These are phyloP conservation scores for Parsonsia alboflavescens DNA, from an alignment of 257 asterid genomes.

Conservation along the genomic window DNA sequence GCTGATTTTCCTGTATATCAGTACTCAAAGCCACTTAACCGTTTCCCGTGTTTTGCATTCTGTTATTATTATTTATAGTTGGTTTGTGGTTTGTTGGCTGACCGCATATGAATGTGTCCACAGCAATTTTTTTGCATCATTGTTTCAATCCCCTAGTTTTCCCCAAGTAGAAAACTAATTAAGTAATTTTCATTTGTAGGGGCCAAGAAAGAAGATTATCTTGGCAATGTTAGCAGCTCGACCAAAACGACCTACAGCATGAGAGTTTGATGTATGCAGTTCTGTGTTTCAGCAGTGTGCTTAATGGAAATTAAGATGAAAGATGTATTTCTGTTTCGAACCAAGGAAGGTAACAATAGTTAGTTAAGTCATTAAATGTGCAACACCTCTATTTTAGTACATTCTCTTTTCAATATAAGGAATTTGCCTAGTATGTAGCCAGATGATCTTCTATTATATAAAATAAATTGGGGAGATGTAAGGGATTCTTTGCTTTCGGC, in stretches of 20 bases:
- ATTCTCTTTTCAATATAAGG: not conserved
- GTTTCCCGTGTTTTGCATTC: not conserved
- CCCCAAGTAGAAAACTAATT: not conserved
- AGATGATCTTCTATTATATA: not conserved
- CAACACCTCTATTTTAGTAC: not conserved
- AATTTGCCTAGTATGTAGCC: not conserved
- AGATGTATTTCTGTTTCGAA: not conserved
- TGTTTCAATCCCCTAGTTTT: too few species aligned
- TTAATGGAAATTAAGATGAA: not conserved
- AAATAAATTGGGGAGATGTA: not conserved
- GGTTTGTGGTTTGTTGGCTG: not conserved
- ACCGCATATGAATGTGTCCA: not conserved
- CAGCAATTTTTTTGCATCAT: not conserved
- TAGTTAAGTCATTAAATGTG: not conserved
- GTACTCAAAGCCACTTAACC: not conserved
- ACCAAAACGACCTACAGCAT: slow-evolving; percentile 25
- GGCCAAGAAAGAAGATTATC: slow-evolving; percentile 75
- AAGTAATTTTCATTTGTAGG: slow-evolving; percentile 35
- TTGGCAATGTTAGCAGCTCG: slow-evolving; percentile 34
- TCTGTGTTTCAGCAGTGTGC: not conserved
- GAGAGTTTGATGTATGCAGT: not conserved
- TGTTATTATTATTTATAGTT: not conserved
- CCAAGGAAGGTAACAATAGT: not conserved
- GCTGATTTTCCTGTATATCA: too few species aligned
- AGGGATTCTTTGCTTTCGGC: not conserved